phyloP scores from a whole-genome alignment of 805 yeast genomes.

The Metschnikowia henanensis region DNA sequence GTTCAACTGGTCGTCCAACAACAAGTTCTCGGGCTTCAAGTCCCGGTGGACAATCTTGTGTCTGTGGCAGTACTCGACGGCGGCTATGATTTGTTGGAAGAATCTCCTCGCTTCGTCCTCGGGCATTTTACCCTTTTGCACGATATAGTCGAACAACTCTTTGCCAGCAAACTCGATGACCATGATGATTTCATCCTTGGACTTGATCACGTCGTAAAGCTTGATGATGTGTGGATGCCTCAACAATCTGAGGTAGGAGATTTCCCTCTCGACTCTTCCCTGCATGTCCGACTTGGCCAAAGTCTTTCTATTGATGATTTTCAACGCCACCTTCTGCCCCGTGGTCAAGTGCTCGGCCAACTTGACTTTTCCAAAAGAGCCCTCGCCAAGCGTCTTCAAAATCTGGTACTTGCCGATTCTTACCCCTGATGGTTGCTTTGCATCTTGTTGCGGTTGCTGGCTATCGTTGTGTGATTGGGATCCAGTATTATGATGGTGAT shows the following conservation, averaged over 20 bases:
- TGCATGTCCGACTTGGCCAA: slow-evolving; percentile 96
- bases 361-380: slow-evolving; percentile 95
- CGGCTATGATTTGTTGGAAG: slow-evolving; percentile 95
- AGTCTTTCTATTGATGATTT: slow-evolving; percentile 89
- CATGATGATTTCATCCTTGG: slow-evolving; percentile 95
- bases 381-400: slow-evolving; percentile 91
- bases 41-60: slow-evolving; percentile 97
- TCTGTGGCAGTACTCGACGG: slow-evolving; percentile 94
- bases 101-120: slow-evolving; percentile 91
- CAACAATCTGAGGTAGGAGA: slow-evolving; percentile 79
- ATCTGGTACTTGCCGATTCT: slow-evolving; percentile 92
- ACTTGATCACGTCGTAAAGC: slow-evolving; percentile 91
- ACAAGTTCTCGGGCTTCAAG: slow-evolving; percentile 90
- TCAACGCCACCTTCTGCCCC: slow-evolving; percentile 89
- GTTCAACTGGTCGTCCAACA: slow-evolving; percentile 85
- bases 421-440: slow-evolving; percentile 32
- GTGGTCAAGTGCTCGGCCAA: slow-evolving; percentile 87
- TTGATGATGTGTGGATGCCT: slow-evolving; percentile 97
- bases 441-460: slow-evolving; percentile 6
- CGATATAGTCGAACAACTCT: slow-evolving; percentile 93
- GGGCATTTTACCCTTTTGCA: slow-evolving; percentile 89
- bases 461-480: slow-evolving; percentile 11
- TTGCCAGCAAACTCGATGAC: slow-evolving; percentile 97
- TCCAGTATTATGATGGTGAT: slow-evolving; percentile 7
- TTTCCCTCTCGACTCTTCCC: slow-evolving; percentile 93